phyloP scores from a whole-genome alignment of 768 basidiomycete genomes.

The Boletus tylopilopsis region DNA sequence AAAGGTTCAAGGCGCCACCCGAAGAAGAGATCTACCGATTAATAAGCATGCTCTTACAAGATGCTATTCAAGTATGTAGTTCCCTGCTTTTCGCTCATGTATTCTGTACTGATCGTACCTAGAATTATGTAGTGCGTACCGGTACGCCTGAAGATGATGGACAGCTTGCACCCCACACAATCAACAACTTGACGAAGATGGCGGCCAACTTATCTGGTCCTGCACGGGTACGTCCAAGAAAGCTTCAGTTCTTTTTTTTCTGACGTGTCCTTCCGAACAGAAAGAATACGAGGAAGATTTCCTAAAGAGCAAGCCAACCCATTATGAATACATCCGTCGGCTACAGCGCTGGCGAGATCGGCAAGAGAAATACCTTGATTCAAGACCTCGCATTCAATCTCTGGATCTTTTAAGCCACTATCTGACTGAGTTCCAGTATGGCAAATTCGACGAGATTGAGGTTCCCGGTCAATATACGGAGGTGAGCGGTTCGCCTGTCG shows the following conservation, averaged over 20 bases:
- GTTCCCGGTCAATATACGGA: conserved; percentile 99
- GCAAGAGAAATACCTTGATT: conserved; percentile 81
- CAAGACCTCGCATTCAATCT: conserved; percentile 77
- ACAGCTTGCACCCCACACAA: conserved; percentile 50
- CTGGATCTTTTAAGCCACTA: conserved; percentile 88
- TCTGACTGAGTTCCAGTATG: conserved; percentile 95
- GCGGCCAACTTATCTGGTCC: conserved; percentile 52
- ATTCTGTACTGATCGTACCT: neutral
- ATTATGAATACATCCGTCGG: conserved; percentile 84
- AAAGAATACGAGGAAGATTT: conserved; percentile 92
- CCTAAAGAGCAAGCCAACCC: conserved; percentile 67
- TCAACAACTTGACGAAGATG: conserved; percentile 57
- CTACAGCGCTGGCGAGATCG: conserved; percentile 92
- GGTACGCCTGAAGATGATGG: conserved; percentile 67
- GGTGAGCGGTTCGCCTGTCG: conserved; percentile 39
- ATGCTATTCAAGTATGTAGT: conserved; percentile 71
- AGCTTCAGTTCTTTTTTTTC: neutral
- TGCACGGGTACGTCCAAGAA: conserved; percentile 47
- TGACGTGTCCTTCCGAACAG: conserved; percentile 36
- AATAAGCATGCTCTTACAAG: conserved; percentile 81
- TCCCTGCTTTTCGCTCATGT: neutral
- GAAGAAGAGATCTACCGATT: conserved; percentile 96
- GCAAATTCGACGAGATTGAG: conserved; percentile 96
- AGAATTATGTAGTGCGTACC: conserved; percentile 73
- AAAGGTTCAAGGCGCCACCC: conserved; percentile 80